Conservation (phyloP, 2,329 filamentous ascomycete genomes). For the Lasiodiplodia sp. region DNA sequence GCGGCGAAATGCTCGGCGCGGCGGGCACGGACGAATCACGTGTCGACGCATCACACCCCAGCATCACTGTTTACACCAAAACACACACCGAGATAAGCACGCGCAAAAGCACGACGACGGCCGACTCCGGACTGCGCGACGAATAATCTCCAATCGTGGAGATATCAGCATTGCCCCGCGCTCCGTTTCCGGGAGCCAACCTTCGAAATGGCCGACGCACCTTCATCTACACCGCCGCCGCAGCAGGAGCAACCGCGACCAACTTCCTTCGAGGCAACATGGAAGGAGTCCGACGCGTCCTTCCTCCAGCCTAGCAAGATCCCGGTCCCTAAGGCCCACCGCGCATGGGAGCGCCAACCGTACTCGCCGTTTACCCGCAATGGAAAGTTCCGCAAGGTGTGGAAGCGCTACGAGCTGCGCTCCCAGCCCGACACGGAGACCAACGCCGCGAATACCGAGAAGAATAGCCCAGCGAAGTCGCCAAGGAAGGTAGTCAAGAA, state of each 20-base stretch:
- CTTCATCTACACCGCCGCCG: constrained; percentile 35
- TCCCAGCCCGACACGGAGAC: constrained; percentile 34
- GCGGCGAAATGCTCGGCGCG: constrained; percentile 23
- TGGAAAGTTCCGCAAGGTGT: constrained; percentile 55
- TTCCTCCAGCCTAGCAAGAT: constrained; percentile 51
- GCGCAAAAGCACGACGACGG: background rate
- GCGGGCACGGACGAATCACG: background rate
- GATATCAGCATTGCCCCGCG: background rate
- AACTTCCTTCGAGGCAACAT: constrained; percentile 38
- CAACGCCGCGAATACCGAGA: constrained; percentile 31
- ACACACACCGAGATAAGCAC: background rate
- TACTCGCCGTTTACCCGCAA: constrained; percentile 48
- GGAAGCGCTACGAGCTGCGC: constrained; percentile 52
- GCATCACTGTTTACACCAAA: constrained; percentile 28
- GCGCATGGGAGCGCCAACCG: constrained; percentile 59
- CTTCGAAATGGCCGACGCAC: constrained; percentile 35
- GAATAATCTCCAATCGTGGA: background rate
- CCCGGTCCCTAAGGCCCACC: constrained; percentile 51
- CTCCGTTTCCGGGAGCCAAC: background rate
- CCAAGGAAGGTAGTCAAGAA: constrained; percentile 55
- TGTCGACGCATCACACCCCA: background rate
- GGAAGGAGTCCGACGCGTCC: constrained; percentile 52
- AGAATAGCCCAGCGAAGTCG: constrained; percentile 39
- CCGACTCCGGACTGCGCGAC: constrained; percentile 5
- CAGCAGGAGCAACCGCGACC: constrained; percentile 36